Evolutionary conservation across 2,329 filamentous ascomycete species (phyloP), one percentile per base, ranked within the genome.

Genomic region (Ophiocordyceps camponoti-rufipedis): DNA sequence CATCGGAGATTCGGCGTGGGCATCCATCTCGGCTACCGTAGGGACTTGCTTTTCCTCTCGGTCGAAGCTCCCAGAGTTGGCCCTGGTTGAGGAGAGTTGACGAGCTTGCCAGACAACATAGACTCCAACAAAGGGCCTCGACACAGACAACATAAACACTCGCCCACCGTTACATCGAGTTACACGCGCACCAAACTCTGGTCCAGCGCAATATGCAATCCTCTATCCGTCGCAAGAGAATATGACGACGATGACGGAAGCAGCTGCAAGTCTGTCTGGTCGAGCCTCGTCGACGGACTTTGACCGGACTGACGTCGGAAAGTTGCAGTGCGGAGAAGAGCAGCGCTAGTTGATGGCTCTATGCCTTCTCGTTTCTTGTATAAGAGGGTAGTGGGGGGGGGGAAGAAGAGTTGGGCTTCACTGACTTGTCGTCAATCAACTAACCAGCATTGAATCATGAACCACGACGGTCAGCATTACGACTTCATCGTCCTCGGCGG

Each of bases 401-500:
- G 3, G 11, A 38, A 38, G 33, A 3, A 16, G 35, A 12, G 29
- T 10, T 9, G 29, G 29, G 9, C 29, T 31, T 31, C 8, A 12
- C 8, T 31, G 8, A 12, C 29, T 9, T 31, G 12, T 9, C 12
- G 29, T 31, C 29, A 2, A 7, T 31, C 29, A 12, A 31, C 3
- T 6, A 38, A 38, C 32, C 8, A 38, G n/a, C 16, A 38, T 5
- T 14, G n/a, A 38, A 12, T 6, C 23, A 45, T 41, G 44, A 47
- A 49, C 42, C 43, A 44, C 16, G 39, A 46, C 13, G 47, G 47
- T 16, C 39, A 47, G 42, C 45, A 46, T 42, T 58, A 57, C 28
- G 58, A 61, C 49, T 61, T 57, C 43, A 54, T 61, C 39, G 52
- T 61, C 44, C 54, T 59, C 13, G 58, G 58, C 18, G 58, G 61